Conservation (phyloP, 1,284 basidiomycete species). For the Taiwanofungus camphoratus region DNA sequence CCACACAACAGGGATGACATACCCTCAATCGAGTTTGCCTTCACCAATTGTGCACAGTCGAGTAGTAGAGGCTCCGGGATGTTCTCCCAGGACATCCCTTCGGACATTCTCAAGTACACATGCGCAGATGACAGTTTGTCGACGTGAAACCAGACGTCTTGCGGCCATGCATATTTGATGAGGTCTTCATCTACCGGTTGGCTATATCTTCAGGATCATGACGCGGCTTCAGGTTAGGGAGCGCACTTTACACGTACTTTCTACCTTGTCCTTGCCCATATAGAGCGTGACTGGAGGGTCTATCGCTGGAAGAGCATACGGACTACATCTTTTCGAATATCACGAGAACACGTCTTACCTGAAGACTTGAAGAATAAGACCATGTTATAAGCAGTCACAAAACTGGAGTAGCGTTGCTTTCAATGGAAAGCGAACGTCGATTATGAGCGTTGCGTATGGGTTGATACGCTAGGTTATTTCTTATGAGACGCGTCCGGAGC, state of each 20-base stretch:
- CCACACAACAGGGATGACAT: conserved; percentile 14
- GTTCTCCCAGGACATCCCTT: conserved; percentile 78
- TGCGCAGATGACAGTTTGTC: conserved; percentile 93
- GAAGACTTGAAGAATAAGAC: conserved; percentile 68
- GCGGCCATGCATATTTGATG: conserved; percentile 86
- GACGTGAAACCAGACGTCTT: conserved; percentile 79
- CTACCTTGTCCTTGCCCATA: conserved; percentile 96
- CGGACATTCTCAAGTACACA: conserved; percentile 86
- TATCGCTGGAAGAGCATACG: conserved; percentile 30
- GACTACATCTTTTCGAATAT: not conserved
- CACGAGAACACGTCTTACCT: conserved; percentile 29
- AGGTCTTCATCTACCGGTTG: conserved; percentile 78
- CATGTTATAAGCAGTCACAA: conserved; percentile 34
- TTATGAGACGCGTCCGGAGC: too few relatives aligned
- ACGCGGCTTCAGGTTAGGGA: conserved; percentile 4
- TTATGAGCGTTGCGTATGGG: too few relatives aligned
- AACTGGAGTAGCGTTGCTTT: not conserved
- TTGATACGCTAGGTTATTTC: too few relatives aligned
- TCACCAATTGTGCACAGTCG: conserved; percentile 93
- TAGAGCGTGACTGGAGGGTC: conserved; percentile 75
- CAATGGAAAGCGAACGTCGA: too few relatives aligned
- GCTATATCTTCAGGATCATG: conserved; percentile 5
- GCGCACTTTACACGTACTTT: conserved; percentile 58
- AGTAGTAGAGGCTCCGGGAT: conserved; percentile 77
- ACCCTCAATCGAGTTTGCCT: conserved; percentile 98